Percentiles rank a stretch among this genome's conserved stretches.
phyloP scores from a whole-genome alignment of 1,284 basidiomycete genomes.

The Austroboletus niveus region DNA sequence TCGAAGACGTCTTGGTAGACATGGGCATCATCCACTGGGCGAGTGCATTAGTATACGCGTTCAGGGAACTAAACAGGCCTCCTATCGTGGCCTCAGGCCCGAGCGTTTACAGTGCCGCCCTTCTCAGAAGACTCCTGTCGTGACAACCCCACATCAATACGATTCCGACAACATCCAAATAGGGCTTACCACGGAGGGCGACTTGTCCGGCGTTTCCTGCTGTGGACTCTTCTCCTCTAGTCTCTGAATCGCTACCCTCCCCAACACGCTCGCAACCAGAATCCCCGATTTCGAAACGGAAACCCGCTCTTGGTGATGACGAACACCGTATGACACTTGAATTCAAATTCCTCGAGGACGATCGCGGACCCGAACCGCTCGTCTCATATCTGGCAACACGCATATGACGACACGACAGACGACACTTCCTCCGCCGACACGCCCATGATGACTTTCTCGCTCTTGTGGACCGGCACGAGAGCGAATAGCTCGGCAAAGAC shows the following conservation, averaged over 20 bases:
- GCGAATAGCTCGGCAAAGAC: slow-evolving; percentile 77
- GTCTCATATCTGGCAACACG: slow-evolving; percentile 83
- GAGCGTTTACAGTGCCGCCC: slow-evolving; percentile 22
- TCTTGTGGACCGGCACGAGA: slow-evolving; percentile 82
- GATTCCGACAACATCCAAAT: slow-evolving; percentile 9
- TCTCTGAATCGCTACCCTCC: slow-evolving; percentile 38
- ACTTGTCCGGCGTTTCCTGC: slow-evolving; percentile 21
- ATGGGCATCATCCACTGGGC: slow-evolving; percentile 33
- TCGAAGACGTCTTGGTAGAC: slow-evolving; percentile 9
- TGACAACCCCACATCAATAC: not conserved
- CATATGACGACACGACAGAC: slow-evolving; percentile 67
- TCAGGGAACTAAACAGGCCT: slow-evolving; percentile 44
- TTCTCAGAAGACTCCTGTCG: slow-evolving; percentile 25
- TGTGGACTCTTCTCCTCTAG: slow-evolving; percentile 30
- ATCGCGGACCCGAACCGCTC: slow-evolving; percentile 72
- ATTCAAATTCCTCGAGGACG: slow-evolving; percentile 80
- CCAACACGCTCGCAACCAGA: slow-evolving; percentile 80
- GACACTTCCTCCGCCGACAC: slow-evolving; percentile 91
- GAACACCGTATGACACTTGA: slow-evolving; percentile 71
- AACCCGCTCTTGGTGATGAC: slow-evolving; percentile 75
- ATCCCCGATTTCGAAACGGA: slow-evolving; percentile 88
- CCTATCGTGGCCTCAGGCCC: slow-evolving; percentile 16
- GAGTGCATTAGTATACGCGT: slow-evolving; percentile 44
- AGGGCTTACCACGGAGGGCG: slow-evolving; percentile 17
- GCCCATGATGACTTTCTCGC: slow-evolving; percentile 92